Base-by-base conservation (phyloP, 352 stramenopile species). In the Stephanocyclus meneghinianus region DNA sequence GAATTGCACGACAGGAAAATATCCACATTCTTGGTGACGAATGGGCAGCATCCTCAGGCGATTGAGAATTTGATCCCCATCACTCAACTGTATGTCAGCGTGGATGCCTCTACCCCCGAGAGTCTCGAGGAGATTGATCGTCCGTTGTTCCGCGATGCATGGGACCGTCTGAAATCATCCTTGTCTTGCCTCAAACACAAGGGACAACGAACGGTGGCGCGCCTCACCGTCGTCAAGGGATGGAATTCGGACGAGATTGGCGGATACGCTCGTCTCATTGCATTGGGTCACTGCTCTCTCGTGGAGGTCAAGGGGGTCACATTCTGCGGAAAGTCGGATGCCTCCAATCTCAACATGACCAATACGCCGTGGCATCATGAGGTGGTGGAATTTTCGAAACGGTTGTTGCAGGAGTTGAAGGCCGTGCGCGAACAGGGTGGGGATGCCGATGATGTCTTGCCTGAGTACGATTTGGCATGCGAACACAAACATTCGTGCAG, bases 361-460 rank as follows among this genome's bases (percentile, higher is more conserved):
- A 98, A 99, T 80, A 96, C 98, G 53, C 97, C 97, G 16, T 99
- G 96, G 95, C 97, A 99, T 84, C 91, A 98, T 73, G 97, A 99
- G 86, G 96, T 99, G 55, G 91, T 96, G 37, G 90, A 92, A 30
- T 97, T 98, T 71, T 95, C 93, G 59, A 91, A 91, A 16, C 81
- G 78, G 11, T 89, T 96, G 11, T 80, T 88, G 62, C 32, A 74
- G 32, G 84, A 91, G 71, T 61, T 93, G 9, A 71, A 87, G 35
- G 78, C 75, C 5, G 42, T 93, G 3, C 71, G 80, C 40, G 67
- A 80, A 32, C 16, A 59, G 51, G 21, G 21, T 37, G 71, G 64
- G 50, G 80, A 92, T 50, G 88, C 94, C 45, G 80, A 92, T 53
- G 88, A 94, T 71, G 87, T 93, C 21, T 89, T 92, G 45, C 95